Percentiles rank a stretch among this genome's conserved stretches.
These are phyloP conservation scores for Termitomyces sp. DNA, from an alignment of 768 basidiomycete genomes.

Conservation along the genomic window DNA sequence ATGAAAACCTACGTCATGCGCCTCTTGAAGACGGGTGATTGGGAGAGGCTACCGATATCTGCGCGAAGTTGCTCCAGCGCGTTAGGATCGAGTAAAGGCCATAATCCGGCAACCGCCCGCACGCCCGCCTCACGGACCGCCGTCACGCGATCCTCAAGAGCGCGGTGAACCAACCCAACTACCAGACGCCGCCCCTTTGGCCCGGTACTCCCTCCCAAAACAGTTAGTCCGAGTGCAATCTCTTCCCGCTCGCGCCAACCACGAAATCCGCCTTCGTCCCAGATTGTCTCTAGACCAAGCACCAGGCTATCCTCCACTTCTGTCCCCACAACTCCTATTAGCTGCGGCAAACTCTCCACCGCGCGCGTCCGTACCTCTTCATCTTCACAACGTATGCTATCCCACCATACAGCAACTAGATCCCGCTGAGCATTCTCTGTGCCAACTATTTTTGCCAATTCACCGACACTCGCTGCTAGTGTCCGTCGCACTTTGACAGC, in stretches of 20 bases:
- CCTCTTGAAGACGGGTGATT: conserved; percentile 45
- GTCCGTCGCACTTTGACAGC: conserved; percentile 67
- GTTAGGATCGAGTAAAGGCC: conserved; percentile 5
- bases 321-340: conserved; percentile 48
- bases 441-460: conserved; percentile 83
- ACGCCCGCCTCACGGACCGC: conserved; percentile 75
- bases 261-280: conserved; percentile 52
- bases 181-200: conserved; percentile 40
- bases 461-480: conserved; percentile 84
- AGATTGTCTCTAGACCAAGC: conserved; percentile 41
- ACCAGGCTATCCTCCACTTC: conserved; percentile 42
- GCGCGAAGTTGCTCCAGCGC: conserved; percentile 31
- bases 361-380: conserved; percentile 73
- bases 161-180: conserved; percentile 49
- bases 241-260: conserved; percentile 81
- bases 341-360: conserved; percentile 56
- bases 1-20: conserved; percentile 62
- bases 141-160: conserved; percentile 75
- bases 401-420: conserved; percentile 69
- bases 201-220: conserved; percentile 37
- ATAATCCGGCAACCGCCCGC: conserved; percentile 40
- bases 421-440: conserved; percentile 60
- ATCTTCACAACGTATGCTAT: conserved; percentile 45
- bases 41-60: conserved; percentile 39
- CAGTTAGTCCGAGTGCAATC: conserved; percentile 51